Evolutionary conservation across 1,139 yeast genomes (phyloP), one percentile per base, ranked within the genome.

Genomic region (Debaryomycetaceae sp.): DNA sequence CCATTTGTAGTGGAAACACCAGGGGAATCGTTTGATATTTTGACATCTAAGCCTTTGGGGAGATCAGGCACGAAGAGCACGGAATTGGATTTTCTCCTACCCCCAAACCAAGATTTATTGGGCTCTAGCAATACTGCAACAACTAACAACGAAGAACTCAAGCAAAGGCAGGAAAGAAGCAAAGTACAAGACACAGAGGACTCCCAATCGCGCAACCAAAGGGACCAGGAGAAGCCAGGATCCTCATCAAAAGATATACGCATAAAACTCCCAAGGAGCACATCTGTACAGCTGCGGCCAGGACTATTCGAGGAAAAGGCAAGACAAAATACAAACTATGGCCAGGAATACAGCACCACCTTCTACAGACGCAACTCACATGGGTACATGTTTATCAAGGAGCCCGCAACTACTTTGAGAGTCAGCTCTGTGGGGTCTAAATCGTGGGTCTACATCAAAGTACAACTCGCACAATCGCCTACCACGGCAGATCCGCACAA

Each of bases 361-460:
- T 69, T 68, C 46, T 69, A 68, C 50, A 66, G 65, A 46, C 50
- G 75, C 35, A 68, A 68, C 40, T 46, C 53, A 11, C 65, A 65
- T 41, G 72, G 72, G 11, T 69, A 68, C 48, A 69, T 69, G 75
- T 69, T 68, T 48, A 65, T 64, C 13, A 57, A 62, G 38, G 75
- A 69, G 44, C 62, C 71, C 11, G 60, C 62, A 17, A 62, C 54
- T 39, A 56, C 64, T n/a, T 50, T 62, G 34, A 62, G 60, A 40
- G 65, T 64, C n/a, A 63, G 63, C 42, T 50, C 55, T 6, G 55
- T 60, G 33, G 66, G 65, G 1, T 51, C 57, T 6, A 60, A 59
- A 41, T 60, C 64, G 17, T 63, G 68, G 68, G 68, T 63, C 6
- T 64, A 60, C 38, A 43, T 63, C 34, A 61, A 58, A 38, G 55